A percentile compares a stretch with the other conserved stretches of the same genome.
These are phyloP conservation scores for Halenospora varia DNA, from an alignment of 495 filamentous ascomycete genomes.

Conservation along the genomic window DNA sequence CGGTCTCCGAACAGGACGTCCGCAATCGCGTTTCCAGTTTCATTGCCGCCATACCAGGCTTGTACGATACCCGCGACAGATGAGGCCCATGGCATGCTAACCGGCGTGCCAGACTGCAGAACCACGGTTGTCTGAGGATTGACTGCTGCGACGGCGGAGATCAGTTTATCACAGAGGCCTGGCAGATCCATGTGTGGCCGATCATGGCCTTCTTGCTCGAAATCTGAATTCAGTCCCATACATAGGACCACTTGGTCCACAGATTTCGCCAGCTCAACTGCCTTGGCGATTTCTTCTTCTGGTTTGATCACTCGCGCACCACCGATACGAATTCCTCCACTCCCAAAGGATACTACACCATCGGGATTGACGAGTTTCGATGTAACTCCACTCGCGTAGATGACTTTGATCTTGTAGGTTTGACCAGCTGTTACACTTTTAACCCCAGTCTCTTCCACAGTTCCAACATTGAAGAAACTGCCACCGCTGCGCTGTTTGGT, in stretches of 20 bases:
- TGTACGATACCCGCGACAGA: conserved; percentile 58
- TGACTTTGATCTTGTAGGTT: conserved; percentile 55
- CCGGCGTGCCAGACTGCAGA: conserved; percentile 54
- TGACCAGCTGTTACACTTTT: conserved; percentile 54
- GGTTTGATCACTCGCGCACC: conserved; percentile 53
- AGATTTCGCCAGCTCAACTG: conserved; percentile 55
- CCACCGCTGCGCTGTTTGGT: conserved; percentile 56
- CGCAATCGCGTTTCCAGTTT: conserved; percentile 58
- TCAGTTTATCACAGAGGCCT: conserved; percentile 52
- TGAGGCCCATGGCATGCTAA: conserved; percentile 52
- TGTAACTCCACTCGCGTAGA: conserved; percentile 62
- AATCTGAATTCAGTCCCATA: conserved; percentile 56
- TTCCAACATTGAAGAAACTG: conserved; percentile 57
- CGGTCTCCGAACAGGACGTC: conserved; percentile 64
- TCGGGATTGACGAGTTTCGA: conserved; percentile 51
- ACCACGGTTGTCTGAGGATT: conserved; percentile 64
- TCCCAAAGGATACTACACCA: conserved; percentile 49
- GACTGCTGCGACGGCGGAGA: conserved; percentile 47
- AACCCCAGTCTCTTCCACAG: conserved; percentile 54
- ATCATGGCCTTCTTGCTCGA: conserved; percentile 47
- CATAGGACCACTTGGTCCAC: conserved; percentile 68
- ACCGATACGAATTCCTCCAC: conserved; percentile 63
- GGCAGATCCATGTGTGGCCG: conserved; percentile 34
- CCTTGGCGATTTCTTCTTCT: conserved; percentile 55
- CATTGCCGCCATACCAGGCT: conserved; percentile 65